phyloP scores from a whole-genome alignment of 148 eudicot genomes.

The Vaccinium darrowii region DNA sequence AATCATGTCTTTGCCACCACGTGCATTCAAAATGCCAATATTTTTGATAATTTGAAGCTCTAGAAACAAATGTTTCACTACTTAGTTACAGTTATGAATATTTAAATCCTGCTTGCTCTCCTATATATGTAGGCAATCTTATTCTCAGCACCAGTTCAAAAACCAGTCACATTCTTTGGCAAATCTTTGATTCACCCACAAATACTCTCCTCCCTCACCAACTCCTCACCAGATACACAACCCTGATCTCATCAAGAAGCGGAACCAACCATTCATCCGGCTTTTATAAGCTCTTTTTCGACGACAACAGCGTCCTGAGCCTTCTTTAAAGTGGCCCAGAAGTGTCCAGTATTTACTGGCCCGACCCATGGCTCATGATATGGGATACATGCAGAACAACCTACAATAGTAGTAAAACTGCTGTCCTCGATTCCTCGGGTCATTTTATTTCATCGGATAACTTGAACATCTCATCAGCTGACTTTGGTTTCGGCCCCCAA shows the following conservation, averaged over 20 bases:
- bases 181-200: constrained; percentile 53
- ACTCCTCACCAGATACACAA: constrained; percentile 20
- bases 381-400: constrained; percentile 21
- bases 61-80: too few species aligned
- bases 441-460: constrained; percentile 35
- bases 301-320: constrained; percentile 30
- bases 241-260: constrained; percentile 37
- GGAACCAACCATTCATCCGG: constrained; percentile 37
- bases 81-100: too few species aligned
- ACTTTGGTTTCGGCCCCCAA: constrained; percentile 25
- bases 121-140: constrained; percentile 26
- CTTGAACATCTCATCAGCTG: constrained; percentile 20
- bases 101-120: neutral
- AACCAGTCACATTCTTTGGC: constrained; percentile 27
- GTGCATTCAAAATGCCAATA: too few species aligned
- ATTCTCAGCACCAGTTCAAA: constrained; percentile 14
- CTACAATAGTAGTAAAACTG: constrained; percentile 26
- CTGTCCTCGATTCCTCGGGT: constrained; percentile 35
- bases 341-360: constrained; percentile 43
- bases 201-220: constrained; percentile 46
- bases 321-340: constrained; percentile 30
- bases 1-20: too few species aligned
- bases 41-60: too few species aligned
- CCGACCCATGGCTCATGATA: constrained; percentile 12
- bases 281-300: constrained; percentile 41